Evolutionary conservation across 345 rosid genomes (phyloP).

Genomic region (Lepidium sativum): DNA sequence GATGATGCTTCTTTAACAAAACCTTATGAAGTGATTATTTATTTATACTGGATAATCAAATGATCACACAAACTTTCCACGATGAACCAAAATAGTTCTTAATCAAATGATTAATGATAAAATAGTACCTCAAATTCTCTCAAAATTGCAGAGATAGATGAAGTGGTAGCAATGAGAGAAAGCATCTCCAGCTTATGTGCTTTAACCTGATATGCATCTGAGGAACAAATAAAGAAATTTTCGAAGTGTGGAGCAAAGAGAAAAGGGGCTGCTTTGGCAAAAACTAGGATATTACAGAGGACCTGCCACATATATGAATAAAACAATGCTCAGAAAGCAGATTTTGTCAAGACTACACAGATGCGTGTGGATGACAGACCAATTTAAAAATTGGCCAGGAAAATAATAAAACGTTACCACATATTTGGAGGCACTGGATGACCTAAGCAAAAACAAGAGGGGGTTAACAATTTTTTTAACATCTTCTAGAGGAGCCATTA

Average conservation of each 20-base stretch:
- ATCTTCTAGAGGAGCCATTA: slow-evolving; percentile 78
- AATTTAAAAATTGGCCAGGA: background rate
- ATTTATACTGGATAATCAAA: background rate
- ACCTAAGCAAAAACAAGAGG: slow-evolving; percentile 75
- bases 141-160: slow-evolving; percentile 56
- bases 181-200: slow-evolving; percentile 89
- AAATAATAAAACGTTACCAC: slow-evolving; percentile 51
- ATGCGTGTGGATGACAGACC: background rate
- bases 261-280: slow-evolving; percentile 73
- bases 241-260: slow-evolving; percentile 72
- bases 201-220: slow-evolving; percentile 76
- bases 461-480: slow-evolving; percentile 78
- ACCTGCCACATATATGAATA: slow-evolving; percentile 43
- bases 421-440: slow-evolving; percentile 78
- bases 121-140: slow-evolving; percentile 80
- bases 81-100: background rate
- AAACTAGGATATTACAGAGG: slow-evolving; percentile 79
- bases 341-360: background rate
- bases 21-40: background rate
- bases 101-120: background rate
- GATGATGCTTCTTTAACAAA: background rate
- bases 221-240: slow-evolving; percentile 64
- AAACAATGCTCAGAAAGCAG: slow-evolving; percentile 5
- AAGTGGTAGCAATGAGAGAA: slow-evolving; percentile 63
- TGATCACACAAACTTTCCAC: background rate